Conservation (phyloP, 2,329 filamentous ascomycete species). For the Macrophomina tecta region DNA sequence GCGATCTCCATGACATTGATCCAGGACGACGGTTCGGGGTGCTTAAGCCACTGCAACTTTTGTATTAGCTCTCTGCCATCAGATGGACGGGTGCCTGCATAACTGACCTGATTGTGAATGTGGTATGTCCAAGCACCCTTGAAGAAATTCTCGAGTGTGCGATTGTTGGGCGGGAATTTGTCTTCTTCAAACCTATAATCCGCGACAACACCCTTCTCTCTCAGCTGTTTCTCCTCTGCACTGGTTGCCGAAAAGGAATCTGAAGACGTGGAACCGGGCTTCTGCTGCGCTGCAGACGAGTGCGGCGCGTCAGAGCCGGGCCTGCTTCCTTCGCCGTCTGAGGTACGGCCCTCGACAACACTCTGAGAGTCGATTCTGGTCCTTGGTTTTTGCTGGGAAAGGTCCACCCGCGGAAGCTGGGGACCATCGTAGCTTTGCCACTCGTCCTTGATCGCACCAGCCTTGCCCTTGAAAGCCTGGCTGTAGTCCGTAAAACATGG, state of each 20-base stretch:
- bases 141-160: conserved; percentile 63
- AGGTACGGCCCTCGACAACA: conserved; percentile 19
- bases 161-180: conserved; percentile 62
- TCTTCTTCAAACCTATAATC: conserved; percentile 58
- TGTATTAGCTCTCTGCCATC: neutral
- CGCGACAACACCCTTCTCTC: conserved; percentile 48
- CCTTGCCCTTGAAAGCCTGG: conserved; percentile 58
- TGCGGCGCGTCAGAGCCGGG: conserved; percentile 26
- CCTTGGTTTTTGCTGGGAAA: conserved; percentile 30
- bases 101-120: conserved; percentile 62
- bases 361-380: conserved; percentile 22
- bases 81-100: neutral
- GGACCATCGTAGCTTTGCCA: conserved; percentile 60
- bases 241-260: conserved; percentile 49
- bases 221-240: conserved; percentile 48
- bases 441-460: conserved; percentile 55
- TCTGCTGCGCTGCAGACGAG: conserved; percentile 38
- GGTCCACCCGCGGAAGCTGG: conserved; percentile 46
- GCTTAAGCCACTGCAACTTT: conserved; percentile 56
- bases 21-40: conserved; percentile 63
- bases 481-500: conserved; percentile 62
- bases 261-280: conserved; percentile 36
- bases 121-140: conserved; percentile 64
- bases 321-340: conserved; percentile 29
- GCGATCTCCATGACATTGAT: conserved; percentile 59